Percentiles rank a stretch among this genome's conserved stretches.
phyloP scores from a whole-genome alignment of 768 basidiomycete genomes.

The Russula sp. region DNA sequence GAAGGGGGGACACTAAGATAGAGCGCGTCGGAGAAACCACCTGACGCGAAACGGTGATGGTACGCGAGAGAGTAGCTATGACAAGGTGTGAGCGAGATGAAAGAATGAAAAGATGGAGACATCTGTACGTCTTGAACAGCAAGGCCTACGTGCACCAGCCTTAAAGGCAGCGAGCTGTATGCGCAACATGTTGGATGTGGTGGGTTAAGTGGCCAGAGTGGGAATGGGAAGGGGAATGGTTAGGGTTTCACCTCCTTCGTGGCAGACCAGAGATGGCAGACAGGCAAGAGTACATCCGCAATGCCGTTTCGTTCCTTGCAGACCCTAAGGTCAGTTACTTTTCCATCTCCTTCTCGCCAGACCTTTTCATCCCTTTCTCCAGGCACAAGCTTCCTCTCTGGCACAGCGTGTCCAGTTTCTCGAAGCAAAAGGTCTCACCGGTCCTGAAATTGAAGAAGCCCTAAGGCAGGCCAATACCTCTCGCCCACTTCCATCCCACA shows the following conservation, averaged over 20 bases:
- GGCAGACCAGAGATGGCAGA: conserved; percentile 50
- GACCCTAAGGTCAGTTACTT: conserved; percentile 66
- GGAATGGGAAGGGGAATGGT: too few species aligned
- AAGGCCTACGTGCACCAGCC: conserved; percentile 26
- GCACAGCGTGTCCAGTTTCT: conserved; percentile 89
- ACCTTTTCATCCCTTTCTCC: conserved; percentile 20
- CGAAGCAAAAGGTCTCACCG: conserved; percentile 86
- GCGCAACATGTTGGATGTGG: conserved; percentile 24
- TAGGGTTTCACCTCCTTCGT: conserved; percentile 6
- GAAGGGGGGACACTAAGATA: conserved; percentile 5
- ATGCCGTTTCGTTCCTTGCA: conserved; percentile 78
- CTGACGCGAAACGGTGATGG: conserved; percentile 18
- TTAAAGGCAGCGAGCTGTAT: conserved; percentile 21
- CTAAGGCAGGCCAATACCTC: conserved; percentile 53
- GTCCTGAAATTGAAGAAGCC: conserved; percentile 82
- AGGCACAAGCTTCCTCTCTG: conserved; percentile 78
- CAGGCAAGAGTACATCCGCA: conserved; percentile 70
- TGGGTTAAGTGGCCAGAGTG: neutral
- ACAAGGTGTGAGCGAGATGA: conserved; percentile 3
- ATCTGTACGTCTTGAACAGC: conserved; percentile 15
- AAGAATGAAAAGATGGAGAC: neutral
- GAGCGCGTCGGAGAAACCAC: conserved; percentile 17
- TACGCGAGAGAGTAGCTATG: conserved; percentile 23
- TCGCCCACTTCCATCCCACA: conserved; percentile 22
- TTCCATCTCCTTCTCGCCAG: neutral